Percentiles rank a stretch among this genome's conserved stretches.
These are phyloP conservation scores for Porpolomopsis calyptriformis DNA, from an alignment of 768 basidiomycete species.

Conservation along the genomic window DNA sequence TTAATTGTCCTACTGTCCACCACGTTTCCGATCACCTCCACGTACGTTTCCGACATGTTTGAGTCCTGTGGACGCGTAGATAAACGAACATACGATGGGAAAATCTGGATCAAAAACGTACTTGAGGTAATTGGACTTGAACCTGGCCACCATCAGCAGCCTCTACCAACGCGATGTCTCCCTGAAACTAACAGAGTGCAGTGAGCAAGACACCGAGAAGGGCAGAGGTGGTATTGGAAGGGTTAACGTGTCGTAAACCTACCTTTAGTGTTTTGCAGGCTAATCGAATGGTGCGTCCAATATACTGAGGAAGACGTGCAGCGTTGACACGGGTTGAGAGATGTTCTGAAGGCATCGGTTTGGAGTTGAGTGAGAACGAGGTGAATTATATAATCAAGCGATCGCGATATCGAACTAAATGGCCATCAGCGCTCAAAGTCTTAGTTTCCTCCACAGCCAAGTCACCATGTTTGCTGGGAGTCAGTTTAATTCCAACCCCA, in stretches of 20 bases:
- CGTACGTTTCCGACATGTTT: slow-evolving; percentile 39
- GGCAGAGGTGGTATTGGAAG: too few species aligned
- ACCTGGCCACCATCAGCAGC: slow-evolving; percentile 62
- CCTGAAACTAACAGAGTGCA: slow-evolving; percentile 25
- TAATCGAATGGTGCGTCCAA: slow-evolving; percentile 47
- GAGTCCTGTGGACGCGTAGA: slow-evolving; percentile 24
- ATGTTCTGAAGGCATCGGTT: slow-evolving; percentile 11
- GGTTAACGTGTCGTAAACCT: too few species aligned
- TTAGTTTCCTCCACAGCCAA: too few species aligned
- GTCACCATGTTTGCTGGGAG: too few species aligned
- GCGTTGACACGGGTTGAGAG: slow-evolving; percentile 51
- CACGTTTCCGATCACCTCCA: slow-evolving; percentile 62
- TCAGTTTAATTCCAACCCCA: too few species aligned
- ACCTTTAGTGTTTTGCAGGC: slow-evolving; percentile 53
- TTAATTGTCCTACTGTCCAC: slow-evolving; percentile 45
- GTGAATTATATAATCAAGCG: too few species aligned
- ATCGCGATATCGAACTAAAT: too few species aligned
- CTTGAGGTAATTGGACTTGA: slow-evolving; percentile 30
- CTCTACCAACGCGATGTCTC: slow-evolving; percentile 41
- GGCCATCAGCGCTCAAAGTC: too few species aligned
- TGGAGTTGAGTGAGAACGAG: too few species aligned
- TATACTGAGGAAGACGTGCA: slow-evolving; percentile 39
- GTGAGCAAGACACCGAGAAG: slow-evolving; percentile 3
- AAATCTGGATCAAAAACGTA: slow-evolving; percentile 16
- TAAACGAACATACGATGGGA: background rate